Conservation (phyloP, 345 rosid species). For the Geranium brycei region DNA sequence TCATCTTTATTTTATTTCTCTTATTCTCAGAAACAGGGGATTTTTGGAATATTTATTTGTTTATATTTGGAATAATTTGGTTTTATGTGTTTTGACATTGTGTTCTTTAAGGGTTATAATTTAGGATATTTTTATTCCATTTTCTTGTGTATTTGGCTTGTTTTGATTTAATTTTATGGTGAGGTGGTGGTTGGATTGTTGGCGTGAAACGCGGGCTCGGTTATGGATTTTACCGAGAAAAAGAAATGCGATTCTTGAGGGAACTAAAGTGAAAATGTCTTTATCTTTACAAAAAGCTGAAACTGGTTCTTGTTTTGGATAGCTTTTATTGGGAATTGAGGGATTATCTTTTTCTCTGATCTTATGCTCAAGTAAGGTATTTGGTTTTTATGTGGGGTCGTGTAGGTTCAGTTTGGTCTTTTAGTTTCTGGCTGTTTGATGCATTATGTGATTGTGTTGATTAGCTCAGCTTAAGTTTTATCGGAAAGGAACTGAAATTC, state of each 20-base stretch:
- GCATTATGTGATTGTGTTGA: neutral
- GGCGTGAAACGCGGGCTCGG: neutral
- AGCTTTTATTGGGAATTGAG: neutral
- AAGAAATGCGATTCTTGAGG: neutral
- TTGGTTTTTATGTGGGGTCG: neutral
- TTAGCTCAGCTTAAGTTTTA: neutral
- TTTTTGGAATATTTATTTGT: neutral
- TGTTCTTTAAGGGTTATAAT: neutral
- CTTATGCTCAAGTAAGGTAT: neutral
- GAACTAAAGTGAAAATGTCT: neutral
- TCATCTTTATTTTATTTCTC: neutral
- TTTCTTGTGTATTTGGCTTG: too few species aligned
- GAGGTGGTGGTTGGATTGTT: neutral
- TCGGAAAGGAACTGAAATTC: neutral
- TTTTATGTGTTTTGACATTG: neutral
- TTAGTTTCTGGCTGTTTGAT: neutral
- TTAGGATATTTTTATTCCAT: neutral
- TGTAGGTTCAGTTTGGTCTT: neutral
- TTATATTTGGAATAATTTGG: too few species aligned
- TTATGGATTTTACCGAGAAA: too few species aligned
- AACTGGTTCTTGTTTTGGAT: neutral
- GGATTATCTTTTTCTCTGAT: neutral
- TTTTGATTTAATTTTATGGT: neutral
- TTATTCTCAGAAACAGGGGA: neutral
- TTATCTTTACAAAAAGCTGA: neutral